Conservation (phyloP, 371 early-diverging fungal genomes). For the Mortierella sp. region DNA sequence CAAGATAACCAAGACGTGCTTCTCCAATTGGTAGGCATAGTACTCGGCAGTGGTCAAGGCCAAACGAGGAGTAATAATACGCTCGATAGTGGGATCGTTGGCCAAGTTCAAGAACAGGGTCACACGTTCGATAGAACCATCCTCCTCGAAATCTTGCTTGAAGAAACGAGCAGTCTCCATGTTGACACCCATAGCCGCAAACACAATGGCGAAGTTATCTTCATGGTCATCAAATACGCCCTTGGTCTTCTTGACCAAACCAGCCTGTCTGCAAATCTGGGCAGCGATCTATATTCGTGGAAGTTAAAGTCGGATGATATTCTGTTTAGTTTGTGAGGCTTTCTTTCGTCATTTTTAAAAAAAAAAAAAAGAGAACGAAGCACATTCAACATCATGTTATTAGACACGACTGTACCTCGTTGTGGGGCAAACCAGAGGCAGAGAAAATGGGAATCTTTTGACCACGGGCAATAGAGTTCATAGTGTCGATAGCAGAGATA, state of each 20-base stretch:
- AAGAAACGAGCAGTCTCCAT: slow-evolving; percentile 99
- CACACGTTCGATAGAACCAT: slow-evolving; percentile 99
- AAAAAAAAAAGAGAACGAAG: background rate
- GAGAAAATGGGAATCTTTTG: slow-evolving; percentile 99
- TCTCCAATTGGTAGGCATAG: slow-evolving; percentile 99
- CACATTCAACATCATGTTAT: background rate
- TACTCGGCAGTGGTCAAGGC: slow-evolving; percentile 99
- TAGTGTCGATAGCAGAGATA: slow-evolving; percentile 99
- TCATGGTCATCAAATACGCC: slow-evolving; percentile 98
- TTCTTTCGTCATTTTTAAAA: no score
- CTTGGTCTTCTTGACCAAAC: slow-evolving; percentile 97
- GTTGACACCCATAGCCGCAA: slow-evolving; percentile 99
- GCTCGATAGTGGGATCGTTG: slow-evolving; percentile 99
- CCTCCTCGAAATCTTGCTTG: slow-evolving; percentile 99
- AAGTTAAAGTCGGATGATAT: background rate
- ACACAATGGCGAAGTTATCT: slow-evolving; percentile 99
- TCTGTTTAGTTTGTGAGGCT: background rate
- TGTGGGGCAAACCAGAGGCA: slow-evolving; percentile 99
- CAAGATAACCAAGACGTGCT: slow-evolving; percentile 99
- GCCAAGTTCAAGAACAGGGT: slow-evolving; percentile 99
- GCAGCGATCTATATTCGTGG: slow-evolving; percentile 91
- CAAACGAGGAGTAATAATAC: slow-evolving; percentile 99
- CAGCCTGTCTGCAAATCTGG: slow-evolving; percentile 99
- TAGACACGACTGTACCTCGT: slow-evolving; percentile 80
- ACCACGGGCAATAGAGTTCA: slow-evolving; percentile 99